A percentile compares a stretch with the other conserved stretches of the same genome.
These are phyloP conservation scores for Colletotrichum tanaceti DNA, from an alignment of 2,329 filamentous ascomycete species.

Conservation along the genomic window DNA sequence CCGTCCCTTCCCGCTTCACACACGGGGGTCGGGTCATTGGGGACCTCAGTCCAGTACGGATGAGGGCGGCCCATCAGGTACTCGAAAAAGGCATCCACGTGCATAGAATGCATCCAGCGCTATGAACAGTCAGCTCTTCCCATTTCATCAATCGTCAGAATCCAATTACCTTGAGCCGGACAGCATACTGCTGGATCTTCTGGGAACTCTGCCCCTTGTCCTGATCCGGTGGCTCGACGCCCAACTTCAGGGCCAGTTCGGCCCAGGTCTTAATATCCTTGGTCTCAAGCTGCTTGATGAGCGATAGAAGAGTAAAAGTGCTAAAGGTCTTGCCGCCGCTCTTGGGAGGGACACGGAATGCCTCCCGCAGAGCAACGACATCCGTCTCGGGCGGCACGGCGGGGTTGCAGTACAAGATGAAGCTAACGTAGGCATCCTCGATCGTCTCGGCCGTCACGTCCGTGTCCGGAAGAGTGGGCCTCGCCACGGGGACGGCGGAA, in stretches of 20 bases:
- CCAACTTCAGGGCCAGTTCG: conserved; percentile 85
- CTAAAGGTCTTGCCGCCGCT: conserved; percentile 90
- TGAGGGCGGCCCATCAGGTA: conserved; percentile 84
- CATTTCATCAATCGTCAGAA: not conserved
- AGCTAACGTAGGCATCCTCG: conserved; percentile 83
- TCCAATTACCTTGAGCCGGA: conserved; percentile 80
- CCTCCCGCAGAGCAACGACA: conserved; percentile 76
- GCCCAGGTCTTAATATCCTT: conserved; percentile 95
- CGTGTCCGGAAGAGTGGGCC: conserved; percentile 69
- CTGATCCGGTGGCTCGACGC: conserved; percentile 84
- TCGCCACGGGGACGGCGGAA: conserved; percentile 2
- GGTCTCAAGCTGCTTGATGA: conserved; percentile 81
- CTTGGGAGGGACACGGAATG: conserved; percentile 83
- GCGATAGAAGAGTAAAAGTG: conserved; percentile 79
- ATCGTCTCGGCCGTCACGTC: conserved; percentile 77
- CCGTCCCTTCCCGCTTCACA: conserved; percentile 79
- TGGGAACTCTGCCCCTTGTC: conserved; percentile 90
- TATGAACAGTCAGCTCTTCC: conserved; percentile 49
- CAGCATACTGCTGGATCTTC: conserved; percentile 94
- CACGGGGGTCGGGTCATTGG: conserved; percentile 71
- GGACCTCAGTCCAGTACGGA: conserved; percentile 82
- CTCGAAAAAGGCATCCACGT: conserved; percentile 94
- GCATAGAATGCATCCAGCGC: conserved; percentile 98
- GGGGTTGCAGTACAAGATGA: conserved; percentile 93
- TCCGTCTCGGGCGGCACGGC: conserved; percentile 77